Evolutionary conservation across 352 stramenopile species (phyloP).

Genomic region (Phytophthora cajani): DNA sequence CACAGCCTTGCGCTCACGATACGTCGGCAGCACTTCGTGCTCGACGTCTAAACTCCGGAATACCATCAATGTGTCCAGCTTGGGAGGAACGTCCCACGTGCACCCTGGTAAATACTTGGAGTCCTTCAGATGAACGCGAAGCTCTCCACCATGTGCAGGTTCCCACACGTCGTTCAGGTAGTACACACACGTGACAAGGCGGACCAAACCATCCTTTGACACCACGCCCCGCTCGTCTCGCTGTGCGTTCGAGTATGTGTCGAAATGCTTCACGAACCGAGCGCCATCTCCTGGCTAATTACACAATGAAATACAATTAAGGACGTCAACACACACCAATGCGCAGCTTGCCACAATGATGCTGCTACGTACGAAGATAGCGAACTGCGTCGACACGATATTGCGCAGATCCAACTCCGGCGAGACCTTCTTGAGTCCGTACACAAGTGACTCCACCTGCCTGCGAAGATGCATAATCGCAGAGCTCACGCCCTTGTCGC

Average conservation of each 20-base stretch:
- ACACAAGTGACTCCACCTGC: constrained; percentile 61
- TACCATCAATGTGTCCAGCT: constrained; percentile 89
- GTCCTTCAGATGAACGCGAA: constrained; percentile 68
- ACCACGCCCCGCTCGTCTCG: constrained; percentile 22
- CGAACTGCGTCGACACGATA: constrained; percentile 76
- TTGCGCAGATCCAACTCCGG: constrained; percentile 67
- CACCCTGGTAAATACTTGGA: constrained; percentile 15
- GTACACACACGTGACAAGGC: constrained; percentile 84
- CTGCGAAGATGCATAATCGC: constrained; percentile 54
- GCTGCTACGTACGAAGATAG: constrained; percentile 66
- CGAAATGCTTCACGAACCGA: constrained; percentile 74
- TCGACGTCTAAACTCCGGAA: constrained; percentile 93
- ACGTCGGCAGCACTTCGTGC: constrained; percentile 89
- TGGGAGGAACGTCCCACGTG: constrained; percentile 80
- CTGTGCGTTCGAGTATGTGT: constrained; percentile 62
- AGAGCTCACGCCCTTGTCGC: constrained; percentile 29
- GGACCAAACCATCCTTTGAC: constrained; percentile 39
- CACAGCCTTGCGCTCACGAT: constrained; percentile 87
- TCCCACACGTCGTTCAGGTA: constrained; percentile 87
- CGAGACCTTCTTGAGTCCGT: constrained; percentile 57
- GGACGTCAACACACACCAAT: constrained; percentile 4
- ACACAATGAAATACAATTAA: constrained; percentile 2
- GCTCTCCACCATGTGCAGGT: constrained; percentile 57
- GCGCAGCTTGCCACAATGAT: background rate
- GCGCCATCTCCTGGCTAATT: constrained; percentile 65